A percentile compares a stretch with the other conserved stretches of the same genome.
phyloP scores from a whole-genome alignment of 2,329 filamentous ascomycete genomes.

The Exophiala aquamarina region DNA sequence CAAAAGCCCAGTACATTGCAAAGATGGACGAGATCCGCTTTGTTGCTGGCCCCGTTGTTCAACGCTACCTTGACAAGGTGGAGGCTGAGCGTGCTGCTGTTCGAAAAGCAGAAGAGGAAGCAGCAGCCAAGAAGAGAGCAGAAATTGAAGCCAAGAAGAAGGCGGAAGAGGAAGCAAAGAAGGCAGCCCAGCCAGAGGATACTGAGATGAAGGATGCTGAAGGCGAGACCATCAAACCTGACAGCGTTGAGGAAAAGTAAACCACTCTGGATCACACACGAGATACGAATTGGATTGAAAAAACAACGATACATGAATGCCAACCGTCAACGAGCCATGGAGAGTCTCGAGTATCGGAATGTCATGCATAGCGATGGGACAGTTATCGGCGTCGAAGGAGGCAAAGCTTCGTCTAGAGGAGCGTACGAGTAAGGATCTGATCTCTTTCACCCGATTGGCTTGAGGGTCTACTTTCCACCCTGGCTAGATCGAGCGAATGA shows the following conservation, averaged over 20 bases:
- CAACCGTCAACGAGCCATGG: neutral
- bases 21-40: constrained; percentile 96
- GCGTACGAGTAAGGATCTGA: neutral
- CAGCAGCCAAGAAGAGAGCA: constrained; percentile 60
- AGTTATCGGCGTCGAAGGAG: constrained; percentile 2
- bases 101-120: constrained; percentile 65
- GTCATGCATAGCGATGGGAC: constrained; percentile 9
- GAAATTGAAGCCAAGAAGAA: constrained; percentile 74
- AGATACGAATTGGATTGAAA: neutral
- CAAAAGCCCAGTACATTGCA: constrained; percentile 88
- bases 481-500: neutral
- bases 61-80: constrained; percentile 93
- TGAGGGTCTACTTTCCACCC: neutral
- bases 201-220: constrained; percentile 63
- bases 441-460: neutral
- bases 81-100: constrained; percentile 80
- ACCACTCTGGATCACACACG: neutral
- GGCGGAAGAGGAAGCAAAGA: constrained; percentile 67
- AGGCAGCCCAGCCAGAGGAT: constrained; percentile 46
- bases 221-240: constrained; percentile 38
- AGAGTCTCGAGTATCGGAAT: neutral
- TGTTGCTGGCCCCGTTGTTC: constrained; percentile 84
- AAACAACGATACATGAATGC: neutral
- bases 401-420: neutral
- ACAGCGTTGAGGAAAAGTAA: constrained; percentile 31